These are phyloP conservation scores for Fusarium oxysporum DNA, from an alignment of 2,329 filamentous ascomycete species.

Conservation along the genomic window DNA sequence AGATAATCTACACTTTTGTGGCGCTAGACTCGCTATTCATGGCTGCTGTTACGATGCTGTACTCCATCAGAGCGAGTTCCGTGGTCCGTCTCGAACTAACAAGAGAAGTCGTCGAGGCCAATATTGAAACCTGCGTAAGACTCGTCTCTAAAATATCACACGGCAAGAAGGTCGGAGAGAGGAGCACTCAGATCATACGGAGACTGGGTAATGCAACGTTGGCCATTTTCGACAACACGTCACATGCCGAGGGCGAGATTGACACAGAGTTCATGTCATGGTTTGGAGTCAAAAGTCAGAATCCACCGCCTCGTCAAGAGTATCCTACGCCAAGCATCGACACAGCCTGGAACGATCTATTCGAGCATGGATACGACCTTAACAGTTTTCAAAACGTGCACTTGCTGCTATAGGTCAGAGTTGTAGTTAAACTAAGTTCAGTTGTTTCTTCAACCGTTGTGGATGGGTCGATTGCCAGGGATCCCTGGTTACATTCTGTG, in stretches of 20 bases:
- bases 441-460: background rate
- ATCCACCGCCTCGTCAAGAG: slow-evolving; percentile 32
- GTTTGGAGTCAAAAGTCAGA: slow-evolving; percentile 41
- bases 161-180: slow-evolving; percentile 34
- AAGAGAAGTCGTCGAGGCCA: slow-evolving; percentile 37
- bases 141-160: slow-evolving; percentile 39
- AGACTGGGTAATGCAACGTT: slow-evolving; percentile 38
- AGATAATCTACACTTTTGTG: slow-evolving; percentile 40
- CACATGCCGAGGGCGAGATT: slow-evolving; percentile 30
- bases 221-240: slow-evolving; percentile 33
- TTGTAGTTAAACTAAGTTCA: background rate
- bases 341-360: slow-evolving; percentile 41
- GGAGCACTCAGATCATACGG: slow-evolving; percentile 33
- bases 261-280: slow-evolving; percentile 44
- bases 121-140: slow-evolving; percentile 35
- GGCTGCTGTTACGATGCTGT: slow-evolving; percentile 42
- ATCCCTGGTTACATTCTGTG: background rate
- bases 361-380: slow-evolving; percentile 40
- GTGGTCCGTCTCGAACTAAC: slow-evolving; percentile 31
- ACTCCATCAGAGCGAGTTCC: slow-evolving; percentile 34
- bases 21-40: slow-evolving; percentile 34
- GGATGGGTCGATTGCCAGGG: background rate
- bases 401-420: slow-evolving; percentile 16
- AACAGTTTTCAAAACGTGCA: slow-evolving; percentile 34
- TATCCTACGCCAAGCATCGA: slow-evolving; percentile 41